A percentile compares a stretch with the other conserved stretches of the same genome.
phyloP scores from a whole-genome alignment of 148 eudicot species.

The Dianthus caryophyllus region DNA sequence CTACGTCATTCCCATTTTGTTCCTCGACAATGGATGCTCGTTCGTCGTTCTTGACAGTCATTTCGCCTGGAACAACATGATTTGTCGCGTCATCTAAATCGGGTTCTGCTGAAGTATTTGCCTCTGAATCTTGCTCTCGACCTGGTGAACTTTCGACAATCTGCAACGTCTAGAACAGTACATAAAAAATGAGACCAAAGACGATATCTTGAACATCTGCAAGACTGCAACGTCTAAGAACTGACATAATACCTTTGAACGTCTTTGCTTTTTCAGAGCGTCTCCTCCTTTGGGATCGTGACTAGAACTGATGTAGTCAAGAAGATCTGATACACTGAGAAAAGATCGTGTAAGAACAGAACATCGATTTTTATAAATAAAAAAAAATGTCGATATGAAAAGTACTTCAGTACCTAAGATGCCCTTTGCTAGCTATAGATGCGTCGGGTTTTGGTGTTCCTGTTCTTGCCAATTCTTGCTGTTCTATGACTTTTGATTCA shows the following conservation, averaged over 20 bases:
- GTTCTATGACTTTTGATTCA: constrained; percentile 93
- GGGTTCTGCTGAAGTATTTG: constrained; percentile 18
- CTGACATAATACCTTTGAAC: constrained; percentile 63
- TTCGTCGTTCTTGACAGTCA: neutral
- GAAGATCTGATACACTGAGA: constrained; percentile 96
- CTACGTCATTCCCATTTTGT: constrained; percentile 22
- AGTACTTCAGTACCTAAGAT: constrained; percentile 67
- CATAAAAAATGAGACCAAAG: constrained; percentile 9
- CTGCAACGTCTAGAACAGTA: constrained; percentile 47
- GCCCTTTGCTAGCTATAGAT: constrained; percentile 98
- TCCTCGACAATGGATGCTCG: constrained; percentile 26
- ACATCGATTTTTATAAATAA: neutral
- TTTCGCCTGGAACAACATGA: constrained; percentile 21
- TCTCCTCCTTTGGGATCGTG: constrained; percentile 74
- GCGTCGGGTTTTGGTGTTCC: constrained; percentile 98
- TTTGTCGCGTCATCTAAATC: constrained; percentile 31
- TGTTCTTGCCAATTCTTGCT: constrained; percentile 89
- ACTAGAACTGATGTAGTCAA: constrained; percentile 86
- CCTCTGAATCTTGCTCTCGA: constrained; percentile 32
- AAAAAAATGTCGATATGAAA: too few relatives aligned
- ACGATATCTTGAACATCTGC: too few relatives aligned
- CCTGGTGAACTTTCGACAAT: constrained; percentile 44
- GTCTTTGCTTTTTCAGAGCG: constrained; percentile 65
- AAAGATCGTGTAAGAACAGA: constrained; percentile 21
- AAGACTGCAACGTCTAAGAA: neutral